Base-by-base conservation (phyloP, 2,329 filamentous ascomycete genomes). In the Diplodia seriata region DNA sequence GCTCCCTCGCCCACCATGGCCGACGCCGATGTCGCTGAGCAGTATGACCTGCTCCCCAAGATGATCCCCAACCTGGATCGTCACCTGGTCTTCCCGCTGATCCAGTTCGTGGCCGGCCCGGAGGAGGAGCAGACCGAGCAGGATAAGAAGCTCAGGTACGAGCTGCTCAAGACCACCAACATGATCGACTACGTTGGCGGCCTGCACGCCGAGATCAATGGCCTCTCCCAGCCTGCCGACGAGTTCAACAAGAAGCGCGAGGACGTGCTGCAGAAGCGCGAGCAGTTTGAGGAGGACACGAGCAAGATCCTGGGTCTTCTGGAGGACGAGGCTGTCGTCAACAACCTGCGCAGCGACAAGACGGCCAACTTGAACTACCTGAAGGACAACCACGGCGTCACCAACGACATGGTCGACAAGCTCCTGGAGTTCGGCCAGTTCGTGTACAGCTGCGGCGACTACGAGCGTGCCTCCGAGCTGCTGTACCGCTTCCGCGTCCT, bases 171-270 rank as follows among this genome's bases (percentile, higher is more conserved):
- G 84, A 90, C 93, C 80, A 98, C 95, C 76, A 97, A 98, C 86
- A 99, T 99, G 95, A 95, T 91, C 76, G 95, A 99, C 82, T 99
- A 97, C 80, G 92, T 98, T 66, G 94, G 94, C 77, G 91, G 90
- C 76, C 85, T 99, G 73, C 93, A 97, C 85, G 91, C 91, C 79
- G 91, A 97, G 77, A 88, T 99, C 73, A 89, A 98, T 84, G 86
- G 90, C 74, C 87, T 93, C 71, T 86, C 91, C 69, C 87, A 92
- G 70, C 84, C 91, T 66, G 94, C 95, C 62, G 86, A 90, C 71
- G 93, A 97, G 81, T 98, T 94, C 81, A 87, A 89, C 74, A 89
- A 91, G 80, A 96, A 95, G 89, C 87, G 93, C 77, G 91, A 97
- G 80, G 90, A 94, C 78, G 94, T 98, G 70, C 84, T 98, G 75